Conservation (phyloP, 2,329 filamentous ascomycete species). For the Sporothrix mexicana region DNA sequence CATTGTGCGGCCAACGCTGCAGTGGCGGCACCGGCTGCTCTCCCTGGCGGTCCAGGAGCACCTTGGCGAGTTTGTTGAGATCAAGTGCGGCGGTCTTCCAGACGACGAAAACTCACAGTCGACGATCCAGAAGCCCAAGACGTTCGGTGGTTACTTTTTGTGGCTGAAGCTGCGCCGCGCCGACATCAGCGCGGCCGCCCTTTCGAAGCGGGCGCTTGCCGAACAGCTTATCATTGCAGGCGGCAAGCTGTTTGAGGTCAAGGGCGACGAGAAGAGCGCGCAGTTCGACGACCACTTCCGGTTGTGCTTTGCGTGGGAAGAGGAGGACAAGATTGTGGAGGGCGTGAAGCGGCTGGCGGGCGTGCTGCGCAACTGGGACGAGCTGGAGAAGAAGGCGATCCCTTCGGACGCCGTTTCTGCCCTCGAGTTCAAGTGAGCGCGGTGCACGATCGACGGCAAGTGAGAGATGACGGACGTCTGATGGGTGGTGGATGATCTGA, state of each 20-base stretch:
- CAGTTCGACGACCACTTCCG: slow-evolving; percentile 67
- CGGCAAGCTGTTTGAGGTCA: slow-evolving; percentile 73
- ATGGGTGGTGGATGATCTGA: no score
- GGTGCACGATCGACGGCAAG: no score
- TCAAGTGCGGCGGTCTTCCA: slow-evolving; percentile 39
- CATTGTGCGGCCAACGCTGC: slow-evolving; percentile 54
- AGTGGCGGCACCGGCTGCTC: slow-evolving; percentile 58
- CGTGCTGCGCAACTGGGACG: slow-evolving; percentile 38
- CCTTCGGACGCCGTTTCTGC: neutral
- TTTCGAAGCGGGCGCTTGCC: slow-evolving; percentile 62
- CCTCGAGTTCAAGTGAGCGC: slow-evolving; percentile 32
- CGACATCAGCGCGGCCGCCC: slow-evolving; percentile 56
- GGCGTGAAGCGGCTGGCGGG: slow-evolving; percentile 60
- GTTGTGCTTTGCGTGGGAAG: slow-evolving; percentile 76
- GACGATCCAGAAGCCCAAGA: slow-evolving; percentile 39
- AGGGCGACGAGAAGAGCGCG: slow-evolving; percentile 58
- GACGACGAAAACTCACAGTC: no score
- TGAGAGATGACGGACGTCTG: no score
- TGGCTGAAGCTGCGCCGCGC: slow-evolving; percentile 70
- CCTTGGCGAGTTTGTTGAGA: slow-evolving; percentile 67
- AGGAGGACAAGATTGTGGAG: slow-evolving; percentile 67
- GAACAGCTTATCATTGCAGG: slow-evolving; percentile 71
- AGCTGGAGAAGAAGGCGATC: neutral
- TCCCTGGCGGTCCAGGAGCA: slow-evolving; percentile 63
- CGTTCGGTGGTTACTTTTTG: slow-evolving; percentile 84